Percentiles rank a stretch among this genome's conserved stretches.
Conservation (phyloP, 2,329 filamentous ascomycete species). For the Saccharata proteae region DNA sequence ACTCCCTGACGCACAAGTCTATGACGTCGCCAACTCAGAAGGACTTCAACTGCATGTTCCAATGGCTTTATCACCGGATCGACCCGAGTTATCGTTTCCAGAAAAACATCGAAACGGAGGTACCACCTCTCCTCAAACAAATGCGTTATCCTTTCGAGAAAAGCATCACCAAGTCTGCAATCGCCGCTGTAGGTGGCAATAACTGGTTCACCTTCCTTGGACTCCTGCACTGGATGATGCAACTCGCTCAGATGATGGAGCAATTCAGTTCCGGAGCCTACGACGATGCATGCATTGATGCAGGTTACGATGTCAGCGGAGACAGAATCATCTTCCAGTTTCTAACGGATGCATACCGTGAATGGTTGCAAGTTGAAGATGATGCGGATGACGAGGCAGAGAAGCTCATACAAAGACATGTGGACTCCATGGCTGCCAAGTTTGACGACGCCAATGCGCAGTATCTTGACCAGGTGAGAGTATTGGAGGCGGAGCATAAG, state of each 20-base stretch:
- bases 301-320: conserved; percentile 73
- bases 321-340: conserved; percentile 95
- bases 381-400: conserved; percentile 73
- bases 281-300: conserved; percentile 80
- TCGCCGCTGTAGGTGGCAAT: conserved; percentile 86
- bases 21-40: conserved; percentile 94
- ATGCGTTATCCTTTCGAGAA: conserved; percentile 90
- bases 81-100: conserved; percentile 89
- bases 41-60: conserved; percentile 95
- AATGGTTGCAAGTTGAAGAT: conserved; percentile 75
- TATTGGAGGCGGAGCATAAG: conserved; percentile 77
- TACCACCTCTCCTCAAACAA: conserved; percentile 84
- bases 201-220: conserved; percentile 96
- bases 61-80: conserved; percentile 93
- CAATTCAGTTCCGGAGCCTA: conserved; percentile 67
- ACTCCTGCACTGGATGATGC: conserved; percentile 98
- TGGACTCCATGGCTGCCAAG: conserved; percentile 74
- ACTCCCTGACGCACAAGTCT: conserved; percentile 79
- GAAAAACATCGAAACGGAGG: conserved; percentile 90
- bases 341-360: conserved; percentile 75
- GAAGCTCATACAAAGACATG: conserved; percentile 71
- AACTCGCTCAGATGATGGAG: conserved; percentile 87
- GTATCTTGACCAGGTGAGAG: conserved; percentile 71
- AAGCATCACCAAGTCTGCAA: conserved; percentile 91
- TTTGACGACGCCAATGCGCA: conserved; percentile 79